These are phyloP conservation scores for Sicyos edulis DNA, from an alignment of 306 rosid genomes.

Conservation along the genomic window DNA sequence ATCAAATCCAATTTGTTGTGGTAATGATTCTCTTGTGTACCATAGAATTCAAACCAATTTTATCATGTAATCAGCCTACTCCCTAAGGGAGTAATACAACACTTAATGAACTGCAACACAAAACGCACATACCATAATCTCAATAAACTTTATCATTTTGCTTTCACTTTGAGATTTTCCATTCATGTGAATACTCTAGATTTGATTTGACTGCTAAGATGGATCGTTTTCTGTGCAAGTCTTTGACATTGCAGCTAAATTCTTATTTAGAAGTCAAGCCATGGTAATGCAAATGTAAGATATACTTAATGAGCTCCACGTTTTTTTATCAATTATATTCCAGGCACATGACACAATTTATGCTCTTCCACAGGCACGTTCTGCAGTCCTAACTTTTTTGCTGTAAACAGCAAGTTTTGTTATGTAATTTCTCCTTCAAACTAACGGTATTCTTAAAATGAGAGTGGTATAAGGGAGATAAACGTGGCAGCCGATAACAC, in stretches of 20 bases:
- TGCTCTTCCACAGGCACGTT: background rate
- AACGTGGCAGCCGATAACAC: too few species aligned
- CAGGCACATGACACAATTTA: background rate
- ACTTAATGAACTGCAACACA: background rate
- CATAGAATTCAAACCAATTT: conserved; percentile 12
- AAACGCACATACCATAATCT: background rate
- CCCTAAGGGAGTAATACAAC: conserved; percentile 13
- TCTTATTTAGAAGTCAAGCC: too few species aligned
- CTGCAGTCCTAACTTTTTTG: background rate
- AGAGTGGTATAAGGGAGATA: background rate
- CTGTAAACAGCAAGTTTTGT: background rate
- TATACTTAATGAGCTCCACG: background rate
- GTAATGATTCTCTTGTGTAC: conserved; percentile 4
- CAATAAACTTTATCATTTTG: background rate
- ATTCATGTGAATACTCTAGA: background rate
- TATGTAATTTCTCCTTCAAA: background rate
- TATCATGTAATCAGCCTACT: conserved; percentile 7
- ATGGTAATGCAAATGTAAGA: too few species aligned
- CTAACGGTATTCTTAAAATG: background rate
- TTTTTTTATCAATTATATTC: background rate
- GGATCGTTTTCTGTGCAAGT: background rate
- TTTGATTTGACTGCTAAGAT: background rate
- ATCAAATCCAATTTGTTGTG: background rate
- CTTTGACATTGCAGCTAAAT: too few species aligned
- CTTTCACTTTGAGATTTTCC: background rate